These are phyloP conservation scores for Phytophthora syringae DNA, from an alignment of 352 stramenopile species.

Conservation along the genomic window DNA sequence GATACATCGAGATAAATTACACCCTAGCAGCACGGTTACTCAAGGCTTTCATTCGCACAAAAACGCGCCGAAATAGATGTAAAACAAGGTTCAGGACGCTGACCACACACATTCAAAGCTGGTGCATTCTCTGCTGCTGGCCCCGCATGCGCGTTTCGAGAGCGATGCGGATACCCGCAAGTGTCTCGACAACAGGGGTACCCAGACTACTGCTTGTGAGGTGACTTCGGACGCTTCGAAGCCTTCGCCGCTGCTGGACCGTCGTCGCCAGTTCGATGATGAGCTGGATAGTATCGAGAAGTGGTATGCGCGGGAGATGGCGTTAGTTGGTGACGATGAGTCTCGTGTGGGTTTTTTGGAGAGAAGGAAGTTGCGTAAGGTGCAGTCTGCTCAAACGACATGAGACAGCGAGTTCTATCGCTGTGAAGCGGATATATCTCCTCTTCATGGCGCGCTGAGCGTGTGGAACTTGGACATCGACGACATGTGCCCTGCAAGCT, in stretches of 20 bases:
- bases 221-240: slow-evolving; percentile 11
- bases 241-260: slow-evolving; percentile 75
- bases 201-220: slow-evolving; percentile 86
- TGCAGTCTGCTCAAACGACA: slow-evolving; percentile 65
- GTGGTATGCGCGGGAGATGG: slow-evolving; percentile 72
- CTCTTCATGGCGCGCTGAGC: slow-evolving; percentile 75
- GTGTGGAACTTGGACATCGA: too few relatives aligned
- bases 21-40: too few relatives aligned
- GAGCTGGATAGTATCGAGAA: slow-evolving; percentile 74
- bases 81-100: too few relatives aligned
- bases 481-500: too few relatives aligned
- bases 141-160: too few relatives aligned
- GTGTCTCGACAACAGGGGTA: too few relatives aligned
- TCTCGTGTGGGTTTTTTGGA: slow-evolving; percentile 55
- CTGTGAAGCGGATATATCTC: slow-evolving; percentile 67
- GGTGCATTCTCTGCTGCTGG: too few relatives aligned
- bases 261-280: slow-evolving; percentile 75
- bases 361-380: slow-evolving; percentile 72
- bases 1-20: too few relatives aligned
- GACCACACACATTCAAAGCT: too few relatives aligned
- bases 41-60: too few relatives aligned
- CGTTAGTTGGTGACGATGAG: slow-evolving; percentile 41
- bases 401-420: slow-evolving; percentile 79
- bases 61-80: too few relatives aligned
- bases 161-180: too few relatives aligned